Evolutionary conservation across 768 basidiomycete genomes (phyloP).

Genomic region (Kwoniella sp.): DNA sequence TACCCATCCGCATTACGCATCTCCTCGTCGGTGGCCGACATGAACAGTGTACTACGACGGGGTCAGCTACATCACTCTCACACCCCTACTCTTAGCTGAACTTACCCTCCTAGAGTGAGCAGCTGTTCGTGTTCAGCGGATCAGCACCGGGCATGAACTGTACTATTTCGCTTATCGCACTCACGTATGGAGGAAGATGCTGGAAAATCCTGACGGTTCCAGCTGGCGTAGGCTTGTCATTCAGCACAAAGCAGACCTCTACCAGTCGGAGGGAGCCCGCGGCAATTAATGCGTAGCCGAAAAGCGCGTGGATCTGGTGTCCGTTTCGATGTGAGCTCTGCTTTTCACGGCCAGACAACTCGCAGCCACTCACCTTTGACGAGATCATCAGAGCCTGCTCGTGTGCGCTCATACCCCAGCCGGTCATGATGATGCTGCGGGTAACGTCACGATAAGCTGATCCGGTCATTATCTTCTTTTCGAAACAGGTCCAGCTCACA

Average conservation of each 20-base stretch:
- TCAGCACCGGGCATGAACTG: background rate
- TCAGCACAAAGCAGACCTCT: slow-evolving; percentile 73
- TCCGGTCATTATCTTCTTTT: background rate
- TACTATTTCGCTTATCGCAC: slow-evolving; percentile 45
- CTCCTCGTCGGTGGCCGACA: slow-evolving; percentile 92
- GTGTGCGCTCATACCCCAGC: slow-evolving; percentile 88
- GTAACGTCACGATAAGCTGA: background rate
- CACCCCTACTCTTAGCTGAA: too few relatives aligned
- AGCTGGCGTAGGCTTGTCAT: slow-evolving; percentile 43
- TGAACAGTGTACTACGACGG: slow-evolving; percentile 67
- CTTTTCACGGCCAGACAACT: background rate
- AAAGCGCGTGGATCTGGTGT: slow-evolving; percentile 74
- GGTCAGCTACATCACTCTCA: too few relatives aligned
- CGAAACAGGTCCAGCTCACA: slow-evolving; percentile 55
- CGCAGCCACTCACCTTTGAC: slow-evolving; percentile 58
- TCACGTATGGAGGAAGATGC: slow-evolving; percentile 81
- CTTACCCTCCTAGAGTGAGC: slow-evolving; percentile 68
- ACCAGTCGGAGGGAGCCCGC: slow-evolving; percentile 75
- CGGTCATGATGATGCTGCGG: slow-evolving; percentile 74
- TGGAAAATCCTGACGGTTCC: slow-evolving; percentile 64
- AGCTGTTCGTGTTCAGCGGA: slow-evolving; percentile 53
- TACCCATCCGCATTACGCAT: slow-evolving; percentile 62
- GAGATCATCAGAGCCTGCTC: slow-evolving; percentile 78
- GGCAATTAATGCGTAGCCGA: slow-evolving; percentile 78
- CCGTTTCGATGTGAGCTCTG: background rate